Percentiles rank a stretch among this genome's conserved stretches.
Conservation (phyloP, 164 flowering plant species). For the Vitis rotundifolia region DNA sequence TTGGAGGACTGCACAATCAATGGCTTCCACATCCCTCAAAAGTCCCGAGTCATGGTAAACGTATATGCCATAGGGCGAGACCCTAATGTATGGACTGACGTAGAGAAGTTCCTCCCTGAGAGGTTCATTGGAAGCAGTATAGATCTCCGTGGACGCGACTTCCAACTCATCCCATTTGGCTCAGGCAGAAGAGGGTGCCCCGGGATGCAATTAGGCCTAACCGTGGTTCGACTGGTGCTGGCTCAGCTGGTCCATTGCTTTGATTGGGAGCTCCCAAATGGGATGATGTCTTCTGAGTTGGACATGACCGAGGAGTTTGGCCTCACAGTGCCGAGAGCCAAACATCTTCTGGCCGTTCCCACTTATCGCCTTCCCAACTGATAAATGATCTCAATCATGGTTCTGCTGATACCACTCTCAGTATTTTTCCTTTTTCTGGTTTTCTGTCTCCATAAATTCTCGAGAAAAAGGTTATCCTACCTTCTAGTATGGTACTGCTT, state of each 20-base stretch:
- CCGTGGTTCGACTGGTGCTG: background rate
- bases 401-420: too few species aligned
- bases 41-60: conserved; percentile 9
- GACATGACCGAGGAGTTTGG: conserved; percentile 24
- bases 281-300: conserved; percentile 9
- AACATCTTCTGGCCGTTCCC: background rate
- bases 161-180: too few species aligned
- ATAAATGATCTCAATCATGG: too few species aligned
- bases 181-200: too few species aligned
- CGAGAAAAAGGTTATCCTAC: too few species aligned
- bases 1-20: conserved; percentile 5
- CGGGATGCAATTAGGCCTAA: conserved; percentile 10
- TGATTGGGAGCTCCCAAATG: conserved; percentile 12
- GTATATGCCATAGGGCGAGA: conserved; percentile 23
- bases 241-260: conserved; percentile 18
- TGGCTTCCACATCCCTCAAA: conserved; percentile 7
- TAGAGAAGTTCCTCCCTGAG: too few species aligned
- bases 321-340: conserved; percentile 10
- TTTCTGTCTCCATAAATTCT: too few species aligned
- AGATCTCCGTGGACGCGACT: too few species aligned
- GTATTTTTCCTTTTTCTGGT: too few species aligned
- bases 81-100: conserved; percentile 7
- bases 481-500: too few species aligned
- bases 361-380: background rate
- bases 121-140: too few species aligned